Conservation (phyloP, 139 green algal species). For the Pycnococcus provasolii region DNA sequence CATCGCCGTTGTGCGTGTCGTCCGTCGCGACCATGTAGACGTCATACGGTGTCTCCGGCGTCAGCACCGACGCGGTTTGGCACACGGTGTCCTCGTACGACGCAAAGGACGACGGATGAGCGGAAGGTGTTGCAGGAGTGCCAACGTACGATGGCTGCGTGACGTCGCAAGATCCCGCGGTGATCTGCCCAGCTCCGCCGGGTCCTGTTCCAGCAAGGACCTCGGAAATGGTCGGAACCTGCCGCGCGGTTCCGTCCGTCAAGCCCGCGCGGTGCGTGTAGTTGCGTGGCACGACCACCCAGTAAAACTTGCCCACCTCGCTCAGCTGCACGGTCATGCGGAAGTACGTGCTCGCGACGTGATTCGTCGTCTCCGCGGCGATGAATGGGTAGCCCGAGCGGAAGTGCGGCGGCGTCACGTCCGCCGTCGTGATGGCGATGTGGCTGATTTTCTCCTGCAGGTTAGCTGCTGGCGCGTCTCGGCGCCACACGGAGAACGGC, state of each 20-base stretch:
- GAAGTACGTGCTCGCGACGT: background rate
- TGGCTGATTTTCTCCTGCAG: background rate
- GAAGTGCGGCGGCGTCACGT: background rate
- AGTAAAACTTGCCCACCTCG: conserved; percentile 4
- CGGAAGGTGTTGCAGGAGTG: background rate
- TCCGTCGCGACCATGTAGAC: conserved; percentile 9
- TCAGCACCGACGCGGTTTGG: background rate
- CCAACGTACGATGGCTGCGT: background rate
- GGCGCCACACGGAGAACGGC: background rate
- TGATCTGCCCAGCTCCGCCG: conserved; percentile 1
- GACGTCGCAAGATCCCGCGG: conserved; percentile 1
- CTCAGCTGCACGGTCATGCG: background rate
- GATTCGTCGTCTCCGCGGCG: background rate
- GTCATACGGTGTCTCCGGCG: conserved; percentile 6
- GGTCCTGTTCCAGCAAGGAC: background rate
- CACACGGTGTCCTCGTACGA: background rate
- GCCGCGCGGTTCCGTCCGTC: conserved; percentile 7
- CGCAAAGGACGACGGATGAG: background rate
- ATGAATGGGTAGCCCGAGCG: background rate
- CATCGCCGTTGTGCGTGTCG: background rate
- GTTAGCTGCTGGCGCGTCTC: background rate
- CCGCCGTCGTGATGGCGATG: background rate
- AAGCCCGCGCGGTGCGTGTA: conserved; percentile 2
- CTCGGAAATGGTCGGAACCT: background rate
- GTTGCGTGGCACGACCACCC: background rate